A percentile compares a stretch with the other conserved stretches of the same genome.
Evolutionary conservation across 805 yeast species (phyloP).

Genomic region (Pichia rugopelliculosa): DNA sequence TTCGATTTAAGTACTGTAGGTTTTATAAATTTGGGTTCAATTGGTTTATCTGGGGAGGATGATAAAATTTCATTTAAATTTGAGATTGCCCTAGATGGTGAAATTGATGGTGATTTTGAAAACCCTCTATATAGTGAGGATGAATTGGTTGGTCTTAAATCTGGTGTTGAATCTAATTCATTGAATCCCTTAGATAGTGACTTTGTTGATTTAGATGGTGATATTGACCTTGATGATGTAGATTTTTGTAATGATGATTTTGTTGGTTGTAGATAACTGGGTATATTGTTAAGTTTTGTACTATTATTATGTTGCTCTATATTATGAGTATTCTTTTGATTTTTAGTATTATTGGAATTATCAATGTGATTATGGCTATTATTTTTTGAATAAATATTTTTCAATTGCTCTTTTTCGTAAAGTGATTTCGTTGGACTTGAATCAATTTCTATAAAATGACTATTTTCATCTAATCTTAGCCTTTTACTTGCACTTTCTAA

Average conservation of each 20-base stretch:
- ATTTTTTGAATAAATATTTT: constrained; percentile 7
- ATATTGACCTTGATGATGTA: constrained; percentile 4
- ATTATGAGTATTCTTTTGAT: not conserved
- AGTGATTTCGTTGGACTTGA: constrained; percentile 27
- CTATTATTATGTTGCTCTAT: constrained; percentile 5
- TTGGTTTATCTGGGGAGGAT: constrained; percentile 1
- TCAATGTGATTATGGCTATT: not conserved
- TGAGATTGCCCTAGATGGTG: constrained; percentile 17
- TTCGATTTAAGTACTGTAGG: not conserved
- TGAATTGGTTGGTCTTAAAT: constrained; percentile 1
- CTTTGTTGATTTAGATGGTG: constrained; percentile 11
- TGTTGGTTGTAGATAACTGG: constrained; percentile 19
- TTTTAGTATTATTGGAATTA: not conserved
- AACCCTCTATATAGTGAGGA: not conserved
- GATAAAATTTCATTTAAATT: constrained; percentile 13
- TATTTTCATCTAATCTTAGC: constrained; percentile 18
- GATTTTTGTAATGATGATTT: constrained; percentile 16
- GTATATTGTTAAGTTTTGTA: constrained; percentile 7
- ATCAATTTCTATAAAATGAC: constrained; percentile 21
- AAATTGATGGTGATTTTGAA: constrained; percentile 7
- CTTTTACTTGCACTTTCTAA: constrained; percentile 28
- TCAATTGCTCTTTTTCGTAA: constrained; percentile 18
- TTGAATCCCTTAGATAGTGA: not conserved
- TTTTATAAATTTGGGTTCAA: not conserved
- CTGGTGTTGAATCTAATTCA: not conserved